A percentile compares a stretch with the other conserved stretches of the same genome.
These are phyloP conservation scores for Sclerotinia minor DNA, from an alignment of 2,329 filamentous ascomycete species.

Conservation along the genomic window DNA sequence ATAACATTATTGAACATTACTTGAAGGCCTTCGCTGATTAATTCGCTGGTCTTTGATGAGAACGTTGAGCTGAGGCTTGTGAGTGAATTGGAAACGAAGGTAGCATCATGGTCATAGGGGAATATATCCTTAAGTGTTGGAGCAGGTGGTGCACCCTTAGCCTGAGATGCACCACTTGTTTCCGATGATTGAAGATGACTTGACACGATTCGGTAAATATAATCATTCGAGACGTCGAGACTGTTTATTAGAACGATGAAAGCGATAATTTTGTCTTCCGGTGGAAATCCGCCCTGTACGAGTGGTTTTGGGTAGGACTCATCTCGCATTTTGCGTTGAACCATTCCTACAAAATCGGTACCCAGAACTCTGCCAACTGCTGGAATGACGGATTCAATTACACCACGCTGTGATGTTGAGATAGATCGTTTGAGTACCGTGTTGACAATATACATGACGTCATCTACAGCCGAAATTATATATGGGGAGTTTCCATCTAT, in stretches of 20 bases:
- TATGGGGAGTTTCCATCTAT: constrained; percentile 80
- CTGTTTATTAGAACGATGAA: constrained; percentile 96
- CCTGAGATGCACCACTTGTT: not conserved
- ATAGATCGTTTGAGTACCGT: constrained; percentile 84
- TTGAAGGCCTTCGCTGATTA: constrained; percentile 79
- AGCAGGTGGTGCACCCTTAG: constrained; percentile 16
- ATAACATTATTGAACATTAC: constrained; percentile 87
- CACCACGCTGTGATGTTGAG: constrained; percentile 77
- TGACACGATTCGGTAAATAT: constrained; percentile 81
- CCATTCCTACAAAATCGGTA: constrained; percentile 92
- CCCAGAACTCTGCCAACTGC: constrained; percentile 78
- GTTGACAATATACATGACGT: constrained; percentile 99
- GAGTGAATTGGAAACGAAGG: constrained; percentile 67
- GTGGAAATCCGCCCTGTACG: constrained; percentile 77
- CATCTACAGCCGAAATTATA: constrained; percentile 93
- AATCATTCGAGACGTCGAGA: constrained; percentile 88
- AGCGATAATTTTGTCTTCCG: constrained; percentile 82
- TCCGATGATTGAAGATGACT: constrained; percentile 57
- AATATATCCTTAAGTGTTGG: constrained; percentile 63
- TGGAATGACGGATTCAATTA: constrained; percentile 76
- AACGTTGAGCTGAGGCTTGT: constrained; percentile 71
- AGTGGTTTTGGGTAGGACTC: constrained; percentile 84
- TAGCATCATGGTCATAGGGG: constrained; percentile 75
- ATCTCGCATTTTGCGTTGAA: constrained; percentile 95
- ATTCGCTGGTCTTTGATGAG: constrained; percentile 73